These are phyloP conservation scores for sunflower (Helianthus annuus) DNA, from an alignment of 129 eudicot genomes.

Conservation along the genomic window DNA sequence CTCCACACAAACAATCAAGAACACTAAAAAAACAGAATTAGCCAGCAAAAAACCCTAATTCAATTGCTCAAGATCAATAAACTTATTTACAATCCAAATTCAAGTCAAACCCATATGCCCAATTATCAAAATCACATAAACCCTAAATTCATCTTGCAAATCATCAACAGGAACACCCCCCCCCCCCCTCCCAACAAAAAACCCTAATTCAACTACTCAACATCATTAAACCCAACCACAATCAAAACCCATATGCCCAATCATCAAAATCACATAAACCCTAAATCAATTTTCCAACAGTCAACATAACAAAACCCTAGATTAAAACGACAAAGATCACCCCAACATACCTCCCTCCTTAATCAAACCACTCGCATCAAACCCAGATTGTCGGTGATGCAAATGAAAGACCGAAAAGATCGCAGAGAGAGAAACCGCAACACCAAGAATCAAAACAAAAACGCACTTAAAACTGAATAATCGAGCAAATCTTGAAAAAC, in stretches of 20 bases:
- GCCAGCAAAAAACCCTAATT: conserved; percentile 3
- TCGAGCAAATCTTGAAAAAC: conserved; percentile 27
- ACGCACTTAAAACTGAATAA: conserved; percentile 51
- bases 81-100: not conserved
- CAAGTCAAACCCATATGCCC: not conserved
- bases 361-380: conserved; percentile 56
- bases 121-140: conserved; percentile 19
- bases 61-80: not conserved
- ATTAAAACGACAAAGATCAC: not conserved
- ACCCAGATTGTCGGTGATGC: conserved; percentile 36
- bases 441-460: conserved; percentile 46
- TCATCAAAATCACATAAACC: too few relatives aligned
- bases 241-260: too few relatives aligned
- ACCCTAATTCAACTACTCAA: too few relatives aligned
- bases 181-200: too few relatives aligned
- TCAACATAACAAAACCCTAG: not conserved
- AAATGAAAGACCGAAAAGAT: conserved; percentile 47
- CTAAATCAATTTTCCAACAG: not conserved
- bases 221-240: too few relatives aligned
- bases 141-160: conserved; percentile 4
- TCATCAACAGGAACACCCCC: too few relatives aligned
- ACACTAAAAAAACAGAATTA: not conserved
- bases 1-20: not conserved
- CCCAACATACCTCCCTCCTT: conserved; percentile 51
- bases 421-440: conserved; percentile 52